Conservation (phyloP, 176 grass and related monocot genomes). For the Avena atlantica region DNA sequence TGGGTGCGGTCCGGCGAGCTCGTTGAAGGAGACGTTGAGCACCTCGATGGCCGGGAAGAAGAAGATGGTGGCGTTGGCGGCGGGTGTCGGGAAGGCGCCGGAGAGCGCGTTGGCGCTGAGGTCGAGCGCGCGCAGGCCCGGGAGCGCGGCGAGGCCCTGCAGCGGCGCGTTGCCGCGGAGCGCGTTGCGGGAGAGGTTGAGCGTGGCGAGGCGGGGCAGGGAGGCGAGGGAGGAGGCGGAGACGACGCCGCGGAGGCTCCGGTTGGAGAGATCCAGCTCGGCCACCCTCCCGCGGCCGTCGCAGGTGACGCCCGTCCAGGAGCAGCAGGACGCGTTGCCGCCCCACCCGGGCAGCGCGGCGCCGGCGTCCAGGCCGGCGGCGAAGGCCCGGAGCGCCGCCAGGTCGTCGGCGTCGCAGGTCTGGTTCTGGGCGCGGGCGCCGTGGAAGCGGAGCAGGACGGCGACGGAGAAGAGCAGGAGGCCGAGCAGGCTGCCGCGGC, state of each 20-base stretch:
- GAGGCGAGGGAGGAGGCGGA: constrained; percentile 47
- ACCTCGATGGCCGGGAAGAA: constrained; percentile 59
- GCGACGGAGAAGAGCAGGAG: constrained; percentile 28
- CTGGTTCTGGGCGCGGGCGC: constrained; percentile 48
- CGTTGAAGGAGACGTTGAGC: constrained; percentile 81
- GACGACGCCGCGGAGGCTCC: constrained; percentile 60
- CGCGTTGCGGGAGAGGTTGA: constrained; percentile 74
- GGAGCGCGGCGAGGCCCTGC: constrained; percentile 44
- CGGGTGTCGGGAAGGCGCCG: constrained; percentile 49
- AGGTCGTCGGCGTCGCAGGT: constrained; percentile 62
- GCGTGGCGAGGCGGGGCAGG: constrained; percentile 51
- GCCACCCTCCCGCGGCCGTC: constrained; percentile 52
- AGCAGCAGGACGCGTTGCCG: constrained; percentile 62
- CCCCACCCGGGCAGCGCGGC: constrained; percentile 57
- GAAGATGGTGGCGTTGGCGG: too few species aligned
- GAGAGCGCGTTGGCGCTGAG: constrained; percentile 75
- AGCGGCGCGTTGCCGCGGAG: constrained; percentile 47
- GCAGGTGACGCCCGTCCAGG: constrained; percentile 75
- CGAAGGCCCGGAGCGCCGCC: constrained; percentile 54
- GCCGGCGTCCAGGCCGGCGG: constrained; percentile 43
- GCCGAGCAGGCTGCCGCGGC: constrained; percentile 25
- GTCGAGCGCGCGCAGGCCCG: constrained; percentile 62
- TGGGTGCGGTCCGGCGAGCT: constrained; percentile 67
- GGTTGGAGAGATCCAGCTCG: constrained; percentile 69
- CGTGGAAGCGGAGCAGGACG: constrained; percentile 38